Conservation (phyloP, 1,284 basidiomycete species). For the Calocybe gambosa region DNA sequence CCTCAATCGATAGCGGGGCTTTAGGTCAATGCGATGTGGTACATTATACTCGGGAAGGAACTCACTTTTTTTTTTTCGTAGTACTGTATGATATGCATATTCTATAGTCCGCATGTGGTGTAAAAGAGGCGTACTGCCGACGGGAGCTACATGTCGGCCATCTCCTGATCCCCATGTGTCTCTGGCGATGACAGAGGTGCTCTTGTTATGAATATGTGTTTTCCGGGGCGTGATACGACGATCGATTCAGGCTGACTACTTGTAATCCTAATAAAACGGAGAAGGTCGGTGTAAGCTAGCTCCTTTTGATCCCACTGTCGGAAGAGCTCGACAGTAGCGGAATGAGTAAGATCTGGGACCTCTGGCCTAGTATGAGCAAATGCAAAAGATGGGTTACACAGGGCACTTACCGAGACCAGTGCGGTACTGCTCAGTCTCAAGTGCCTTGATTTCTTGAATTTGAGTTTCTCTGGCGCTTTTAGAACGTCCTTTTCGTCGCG, state of each 20-base stretch:
- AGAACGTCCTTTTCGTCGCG: conserved; percentile 71
- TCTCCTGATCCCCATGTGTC: conserved; percentile 11
- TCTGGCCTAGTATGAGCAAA: conserved; percentile 39
- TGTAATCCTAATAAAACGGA: conserved; percentile 71
- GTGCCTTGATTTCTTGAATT: conserved; percentile 66
- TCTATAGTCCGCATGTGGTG: background rate
- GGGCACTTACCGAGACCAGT: conserved; percentile 71
- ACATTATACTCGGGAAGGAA: too few relatives aligned
- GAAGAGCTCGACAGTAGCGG: conserved; percentile 67
- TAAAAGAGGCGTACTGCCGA: background rate
- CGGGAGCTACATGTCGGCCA: conserved; percentile 23
- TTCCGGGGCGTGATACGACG: conserved; percentile 54
- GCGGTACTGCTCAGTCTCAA: conserved; percentile 70
- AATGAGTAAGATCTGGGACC: conserved; percentile 79
- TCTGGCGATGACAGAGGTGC: background rate
- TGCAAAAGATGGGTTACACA: conserved; percentile 4
- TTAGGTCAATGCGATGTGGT: too few relatives aligned
- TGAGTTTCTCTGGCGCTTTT: conserved; percentile 68
- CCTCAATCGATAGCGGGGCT: too few relatives aligned
- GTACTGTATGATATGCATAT: too few relatives aligned
- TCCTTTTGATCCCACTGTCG: conserved; percentile 75
- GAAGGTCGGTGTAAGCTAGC: conserved; percentile 65
- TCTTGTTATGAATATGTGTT: conserved; percentile 36
- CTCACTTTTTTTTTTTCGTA: too few relatives aligned
- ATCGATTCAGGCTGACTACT: conserved; percentile 42